Conservation (phyloP, 495 filamentous ascomycete genomes). For the Xylaria castorea region DNA sequence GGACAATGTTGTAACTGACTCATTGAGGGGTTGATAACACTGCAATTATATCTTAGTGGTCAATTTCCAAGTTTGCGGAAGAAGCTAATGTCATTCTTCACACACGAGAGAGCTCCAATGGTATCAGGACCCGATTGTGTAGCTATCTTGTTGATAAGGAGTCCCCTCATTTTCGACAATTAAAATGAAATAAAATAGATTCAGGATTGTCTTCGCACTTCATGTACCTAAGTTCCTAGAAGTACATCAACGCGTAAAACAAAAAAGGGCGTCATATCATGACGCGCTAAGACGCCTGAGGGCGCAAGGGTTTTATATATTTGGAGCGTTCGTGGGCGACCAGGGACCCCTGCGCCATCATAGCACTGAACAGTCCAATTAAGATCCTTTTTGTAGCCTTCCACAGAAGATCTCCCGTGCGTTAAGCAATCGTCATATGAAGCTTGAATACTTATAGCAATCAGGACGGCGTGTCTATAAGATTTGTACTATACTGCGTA, state of each 20-base stretch:
- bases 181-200: neutral
- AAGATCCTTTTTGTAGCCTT: neutral
- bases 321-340: neutral
- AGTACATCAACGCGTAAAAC: neutral
- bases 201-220: neutral
- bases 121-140: neutral
- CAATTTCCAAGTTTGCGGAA: neutral
- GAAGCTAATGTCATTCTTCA: neutral
- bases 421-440: neutral
- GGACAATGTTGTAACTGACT: neutral
- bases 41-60: neutral
- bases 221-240: neutral
- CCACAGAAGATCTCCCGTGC: neutral
- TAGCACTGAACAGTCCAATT: neutral
- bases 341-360: neutral
- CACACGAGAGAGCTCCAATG: neutral
- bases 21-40: neutral
- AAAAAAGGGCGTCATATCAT: neutral
- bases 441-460: neutral
- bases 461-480: neutral
- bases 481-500: neutral
- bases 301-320: slow-evolving; percentile 2
- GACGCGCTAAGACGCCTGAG: neutral
- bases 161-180: neutral
- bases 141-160: neutral